Percentiles rank a stretch among this genome's conserved stretches.
These are phyloP conservation scores for Harringtonia lauricola DNA, from an alignment of 2,329 filamentous ascomycete genomes.

Conservation along the genomic window DNA sequence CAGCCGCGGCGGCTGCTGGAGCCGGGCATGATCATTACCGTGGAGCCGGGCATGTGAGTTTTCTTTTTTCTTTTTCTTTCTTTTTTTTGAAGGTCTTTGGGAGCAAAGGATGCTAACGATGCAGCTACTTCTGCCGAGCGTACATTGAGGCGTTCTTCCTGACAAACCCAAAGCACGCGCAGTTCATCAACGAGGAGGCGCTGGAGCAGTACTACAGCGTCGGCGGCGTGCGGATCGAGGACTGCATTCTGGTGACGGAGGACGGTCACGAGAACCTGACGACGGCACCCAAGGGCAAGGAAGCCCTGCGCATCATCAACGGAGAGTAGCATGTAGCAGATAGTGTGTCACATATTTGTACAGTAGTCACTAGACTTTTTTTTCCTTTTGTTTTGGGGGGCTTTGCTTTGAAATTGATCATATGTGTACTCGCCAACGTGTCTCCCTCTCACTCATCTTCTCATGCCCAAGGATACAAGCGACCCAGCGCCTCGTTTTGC, in stretches of 20 bases:
- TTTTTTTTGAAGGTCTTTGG: too few relatives aligned
- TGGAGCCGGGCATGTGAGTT: slow-evolving; percentile 62
- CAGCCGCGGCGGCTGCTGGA: slow-evolving; percentile 24
- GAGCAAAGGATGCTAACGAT: too few relatives aligned
- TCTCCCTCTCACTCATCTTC: background rate
- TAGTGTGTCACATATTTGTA: background rate
- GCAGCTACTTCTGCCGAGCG: slow-evolving; percentile 61
- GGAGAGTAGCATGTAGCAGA: slow-evolving; percentile 10
- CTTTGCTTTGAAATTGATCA: slow-evolving; percentile 1
- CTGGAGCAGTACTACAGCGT: slow-evolving; percentile 63
- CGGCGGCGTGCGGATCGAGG: slow-evolving; percentile 87
- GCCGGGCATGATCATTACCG: slow-evolving; percentile 61
- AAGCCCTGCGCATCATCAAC: slow-evolving; percentile 54
- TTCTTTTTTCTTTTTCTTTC: background rate
- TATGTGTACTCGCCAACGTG: background rate
- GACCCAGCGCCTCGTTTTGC: too few relatives aligned
- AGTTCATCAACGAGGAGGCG: slow-evolving; percentile 53
- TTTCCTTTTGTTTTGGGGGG: slow-evolving; percentile 4
- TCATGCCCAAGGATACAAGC: too few relatives aligned
- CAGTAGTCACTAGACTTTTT: background rate
- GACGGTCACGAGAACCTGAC: slow-evolving; percentile 77
- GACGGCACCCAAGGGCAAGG: slow-evolving; percentile 62
- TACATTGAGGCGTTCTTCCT: slow-evolving; percentile 63
- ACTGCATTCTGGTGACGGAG: slow-evolving; percentile 73
- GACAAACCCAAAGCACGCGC: slow-evolving; percentile 42